Conservation (phyloP, 176 grass and related monocot species). For the Rhynchospora tenuis region DNA sequence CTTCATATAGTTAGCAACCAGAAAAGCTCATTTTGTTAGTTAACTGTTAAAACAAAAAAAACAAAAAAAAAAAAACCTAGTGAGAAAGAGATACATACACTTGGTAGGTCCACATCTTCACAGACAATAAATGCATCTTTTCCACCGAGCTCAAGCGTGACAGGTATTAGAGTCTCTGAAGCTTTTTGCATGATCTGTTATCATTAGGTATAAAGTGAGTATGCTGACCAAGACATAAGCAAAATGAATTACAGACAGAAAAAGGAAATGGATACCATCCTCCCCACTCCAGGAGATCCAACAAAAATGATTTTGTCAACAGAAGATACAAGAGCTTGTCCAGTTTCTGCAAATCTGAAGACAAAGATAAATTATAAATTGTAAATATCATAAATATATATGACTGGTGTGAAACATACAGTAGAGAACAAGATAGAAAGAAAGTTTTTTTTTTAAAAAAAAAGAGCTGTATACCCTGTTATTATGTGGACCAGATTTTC, state of each 20-base stretch:
- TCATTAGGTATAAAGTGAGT: background rate
- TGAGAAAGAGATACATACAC: slow-evolving; percentile 45
- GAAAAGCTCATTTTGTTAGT: background rate
- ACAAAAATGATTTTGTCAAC: slow-evolving; percentile 99
- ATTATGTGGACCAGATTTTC: slow-evolving; percentile 95
- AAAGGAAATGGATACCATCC: slow-evolving; percentile 56
- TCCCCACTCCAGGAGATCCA: slow-evolving; percentile 94
- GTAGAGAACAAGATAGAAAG: background rate
- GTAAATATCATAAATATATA: slow-evolving; percentile 3
- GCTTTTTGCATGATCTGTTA: slow-evolving; percentile 92
- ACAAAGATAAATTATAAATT: slow-evolving; percentile 8
- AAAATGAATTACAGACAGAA: slow-evolving; percentile 16
- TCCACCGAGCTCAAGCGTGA: slow-evolving; percentile 93
- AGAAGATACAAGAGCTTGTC: slow-evolving; percentile 93
- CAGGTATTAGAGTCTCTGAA: slow-evolving; percentile 87
- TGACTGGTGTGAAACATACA: background rate
- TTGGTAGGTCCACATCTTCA: slow-evolving; percentile 91
- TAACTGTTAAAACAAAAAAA: background rate
- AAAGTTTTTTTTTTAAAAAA: slow-evolving; percentile 21
- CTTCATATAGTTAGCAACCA: slow-evolving; percentile 30
- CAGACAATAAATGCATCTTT: slow-evolving; percentile 99
- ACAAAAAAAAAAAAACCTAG: background rate
- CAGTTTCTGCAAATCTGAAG: slow-evolving; percentile 86
- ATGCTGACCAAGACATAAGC: background rate
- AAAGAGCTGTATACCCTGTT: slow-evolving; percentile 51